Conservation (phyloP, 306 rosid species). For the Cicer arietinum region DNA sequence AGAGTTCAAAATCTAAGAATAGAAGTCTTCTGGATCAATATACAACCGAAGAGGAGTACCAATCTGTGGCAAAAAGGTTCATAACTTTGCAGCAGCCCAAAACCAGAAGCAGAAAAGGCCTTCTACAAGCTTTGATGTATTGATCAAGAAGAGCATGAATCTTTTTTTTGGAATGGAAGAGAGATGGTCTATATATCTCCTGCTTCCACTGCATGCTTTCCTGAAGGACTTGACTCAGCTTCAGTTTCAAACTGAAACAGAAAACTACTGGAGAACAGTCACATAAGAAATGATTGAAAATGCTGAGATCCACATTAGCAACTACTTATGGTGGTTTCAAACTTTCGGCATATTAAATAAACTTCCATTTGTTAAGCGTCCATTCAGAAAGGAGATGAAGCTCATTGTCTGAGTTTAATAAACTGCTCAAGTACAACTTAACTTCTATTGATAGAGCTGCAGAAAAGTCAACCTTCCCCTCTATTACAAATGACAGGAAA, state of each 20-base stretch:
- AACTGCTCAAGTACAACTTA: not conserved
- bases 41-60: conserved; percentile 16
- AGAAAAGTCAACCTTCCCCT: conserved; percentile 8
- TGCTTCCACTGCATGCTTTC: conserved; percentile 42
- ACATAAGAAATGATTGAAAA: conserved; percentile 18
- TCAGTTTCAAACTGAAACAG: conserved; percentile 41
- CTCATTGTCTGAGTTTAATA: conserved; percentile 7
- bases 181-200: conserved; percentile 23
- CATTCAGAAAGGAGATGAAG: conserved; percentile 22
- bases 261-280: conserved; percentile 43
- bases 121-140: not conserved
- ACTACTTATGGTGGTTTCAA: conserved; percentile 27
- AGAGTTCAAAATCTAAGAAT: conserved; percentile 31
- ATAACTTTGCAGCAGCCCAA: not conserved
- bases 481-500: not conserved
- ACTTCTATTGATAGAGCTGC: conserved; percentile 37
- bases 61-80: not conserved
- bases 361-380: not conserved
- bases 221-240: conserved; percentile 35
- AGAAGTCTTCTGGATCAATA: conserved; percentile 39
- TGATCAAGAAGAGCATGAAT: not conserved
- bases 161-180: conserved; percentile 39
- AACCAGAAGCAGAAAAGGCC: not conserved
- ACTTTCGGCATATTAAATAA: not conserved
- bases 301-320: not conserved